Base-by-base conservation (phyloP, 2,329 filamentous ascomycete species). In the Pochonia chlamydosporia region DNA sequence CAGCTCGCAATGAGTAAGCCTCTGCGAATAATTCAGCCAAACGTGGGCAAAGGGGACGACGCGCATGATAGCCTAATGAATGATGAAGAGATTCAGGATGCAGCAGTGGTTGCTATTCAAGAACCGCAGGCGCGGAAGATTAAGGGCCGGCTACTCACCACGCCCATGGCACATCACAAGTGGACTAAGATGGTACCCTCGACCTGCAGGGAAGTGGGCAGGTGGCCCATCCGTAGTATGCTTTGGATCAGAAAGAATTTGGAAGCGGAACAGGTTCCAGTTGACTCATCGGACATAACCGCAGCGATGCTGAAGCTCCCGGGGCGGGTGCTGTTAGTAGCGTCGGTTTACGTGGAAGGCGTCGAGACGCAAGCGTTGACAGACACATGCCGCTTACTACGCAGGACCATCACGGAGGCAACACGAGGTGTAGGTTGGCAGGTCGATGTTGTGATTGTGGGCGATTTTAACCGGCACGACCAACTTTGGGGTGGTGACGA, bases 61-160 rank as follows among this genome's bases (percentile, higher is more conserved):
- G 44, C 56, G 3, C 39, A 56, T 11, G 31, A 57, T 13, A 57
- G 50, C 21, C 39, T 57, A 14, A 53, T 54, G 37, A 56, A 56
- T n/a, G 39, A 56, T 28, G 25, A 56, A 24, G 47, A 48, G 10
- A 46, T 54, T 16, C 20, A 37, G 28, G 40, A 56, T 33, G 47
- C 46, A 33, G 48, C 37, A 14, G 49, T 50, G 2, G 44, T 56
- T 39, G 47, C 44, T 2, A 52, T 56, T 14, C 43, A 55, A 36
- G 51, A 57, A 26, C 52, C 40, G 10, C 51, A 43, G 26, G 53
- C 44, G n/a, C 30, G 28, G 33, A 46, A 26, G 36, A 53, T 44
- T 36, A 30, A 50, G 21, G 49, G 50, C 24, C 48, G 49, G 25
- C 24, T 55, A 4, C 33, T 53, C 23, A 56, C 52, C 3, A 50